A percentile compares a stretch with the other conserved stretches of the same genome.
phyloP scores from a whole-genome alignment of 164 flowering plant species.

The Paratinospora sagittata region DNA sequence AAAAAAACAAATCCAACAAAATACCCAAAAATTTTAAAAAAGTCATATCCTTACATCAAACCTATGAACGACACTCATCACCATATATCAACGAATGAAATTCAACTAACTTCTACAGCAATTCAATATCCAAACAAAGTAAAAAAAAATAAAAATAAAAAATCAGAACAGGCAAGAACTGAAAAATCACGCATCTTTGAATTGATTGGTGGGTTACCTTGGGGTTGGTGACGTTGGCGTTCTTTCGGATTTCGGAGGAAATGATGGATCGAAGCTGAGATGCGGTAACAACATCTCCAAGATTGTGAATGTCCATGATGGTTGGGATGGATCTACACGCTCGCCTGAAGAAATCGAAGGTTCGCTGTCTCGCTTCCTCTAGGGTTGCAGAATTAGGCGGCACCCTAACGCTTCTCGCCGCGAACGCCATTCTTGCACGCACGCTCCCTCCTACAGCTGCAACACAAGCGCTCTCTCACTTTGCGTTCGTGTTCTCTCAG shows the following conservation, averaged over 20 bases:
- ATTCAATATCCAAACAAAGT: too few species aligned
- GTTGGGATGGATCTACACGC: constrained; percentile 79
- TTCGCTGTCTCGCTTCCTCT: constrained; percentile 60
- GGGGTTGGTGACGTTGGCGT: constrained; percentile 55
- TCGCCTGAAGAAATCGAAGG: constrained; percentile 66
- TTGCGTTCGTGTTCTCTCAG: too few species aligned
- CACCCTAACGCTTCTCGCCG: constrained; percentile 41
- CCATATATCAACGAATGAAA: too few species aligned
- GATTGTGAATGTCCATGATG: constrained; percentile 75
- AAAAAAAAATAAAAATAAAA: too few species aligned
- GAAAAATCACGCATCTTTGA: too few species aligned
- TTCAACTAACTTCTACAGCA: too few species aligned
- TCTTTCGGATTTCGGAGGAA: constrained; percentile 73
- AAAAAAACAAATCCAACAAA: too few species aligned
- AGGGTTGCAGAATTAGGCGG: constrained; percentile 72
- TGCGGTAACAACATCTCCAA: constrained; percentile 53
- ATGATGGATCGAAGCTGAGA: constrained; percentile 72
- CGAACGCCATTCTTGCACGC: constrained; percentile 45
- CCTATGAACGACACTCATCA: too few species aligned
- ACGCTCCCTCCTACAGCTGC: neutral
- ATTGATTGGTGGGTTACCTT: constrained; percentile 37
- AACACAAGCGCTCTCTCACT: too few species aligned
- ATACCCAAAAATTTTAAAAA: too few species aligned
- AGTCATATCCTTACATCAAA: too few species aligned
- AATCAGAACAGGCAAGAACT: too few species aligned